Base-by-base conservation (phyloP, 1,284 basidiomycete species). In the Pseudozyma sp. region DNA sequence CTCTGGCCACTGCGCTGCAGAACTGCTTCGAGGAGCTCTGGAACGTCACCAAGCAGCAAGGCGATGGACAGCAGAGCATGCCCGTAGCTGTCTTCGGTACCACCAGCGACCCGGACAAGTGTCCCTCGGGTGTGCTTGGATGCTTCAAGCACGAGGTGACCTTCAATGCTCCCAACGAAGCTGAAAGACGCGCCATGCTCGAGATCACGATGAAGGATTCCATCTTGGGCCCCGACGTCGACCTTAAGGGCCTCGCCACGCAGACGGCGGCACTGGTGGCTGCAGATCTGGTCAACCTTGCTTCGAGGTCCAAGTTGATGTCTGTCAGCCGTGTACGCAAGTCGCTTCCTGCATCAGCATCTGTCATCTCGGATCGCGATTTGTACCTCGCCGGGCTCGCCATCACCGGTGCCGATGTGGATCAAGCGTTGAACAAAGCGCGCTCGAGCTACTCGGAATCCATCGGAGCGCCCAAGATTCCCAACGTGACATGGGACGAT, bases 401-500 rank as follows among this genome's bases (percentile, higher is more conserved):
- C 0, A 81, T 94, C 29, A 90, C 88, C 0, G 87, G 88, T 0
- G 87, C 87, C 29, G 94, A 97, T 78, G 90, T 97, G 72, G 89
- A 91, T 4, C 69, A 82, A 5, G 94, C 94, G 0, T 87, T 99
- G 11, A 87, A 88, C n/a, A 89, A 90, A 69, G 92, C 92, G 5
- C 88, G 94, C 58, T 87, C 89, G 13, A 89, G 90, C 1, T 97
- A 97, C 85, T 92, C 93, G 16, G 93, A 95, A 81, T 94, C 89
- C 79, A 97, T 99, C 60, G 96, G 96, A 13, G 94, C 94, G 17
- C 97, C 97, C 0, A 95, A 93, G 80, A 99, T 99, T 54, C 97
- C 97, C 1, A 93, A 90, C 69, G 95, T 99, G 0, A 90, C 92
- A 0, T 99, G 97, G 97, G 94, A 98, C 85, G 97, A 99, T 83